Conservation (phyloP, 495 filamentous ascomycete genomes). For the Tuber indicum region DNA sequence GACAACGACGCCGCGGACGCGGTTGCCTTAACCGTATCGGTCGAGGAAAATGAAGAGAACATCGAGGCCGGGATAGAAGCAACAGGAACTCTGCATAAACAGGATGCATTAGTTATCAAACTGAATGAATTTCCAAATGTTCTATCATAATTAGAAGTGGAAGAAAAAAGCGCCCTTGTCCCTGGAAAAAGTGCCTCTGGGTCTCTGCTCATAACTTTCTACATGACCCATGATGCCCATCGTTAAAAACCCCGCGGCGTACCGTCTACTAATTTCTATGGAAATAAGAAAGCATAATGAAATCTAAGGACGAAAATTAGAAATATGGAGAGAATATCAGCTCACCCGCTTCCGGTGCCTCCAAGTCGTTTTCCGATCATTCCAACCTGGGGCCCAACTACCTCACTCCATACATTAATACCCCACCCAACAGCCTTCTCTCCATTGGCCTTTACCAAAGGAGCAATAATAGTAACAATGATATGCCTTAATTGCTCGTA, state of each 20-base stretch:
- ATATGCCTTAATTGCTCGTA: constrained; percentile 63
- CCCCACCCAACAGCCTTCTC: constrained; percentile 42
- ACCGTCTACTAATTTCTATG: constrained; percentile 15
- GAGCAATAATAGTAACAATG: constrained; percentile 62
- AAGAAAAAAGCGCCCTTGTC: not conserved
- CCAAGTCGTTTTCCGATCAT: constrained; percentile 87
- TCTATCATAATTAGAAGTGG: not conserved
- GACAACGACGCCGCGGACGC: constrained; percentile 34
- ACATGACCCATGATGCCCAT: not conserved
- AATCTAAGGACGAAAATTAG: constrained; percentile 10
- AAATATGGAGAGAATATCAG: constrained; percentile 27
- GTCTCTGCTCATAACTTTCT: constrained; percentile 8
- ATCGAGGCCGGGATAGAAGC: constrained; percentile 17
- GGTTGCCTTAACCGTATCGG: constrained; percentile 27
- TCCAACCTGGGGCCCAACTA: constrained; percentile 85
- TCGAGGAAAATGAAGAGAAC: constrained; percentile 28
- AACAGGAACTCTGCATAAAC: constrained; percentile 32
- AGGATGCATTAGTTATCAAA: not conserved
- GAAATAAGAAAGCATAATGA: constrained; percentile 11
- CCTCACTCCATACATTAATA: constrained; percentile 39
- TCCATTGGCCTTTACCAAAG: constrained; percentile 50
- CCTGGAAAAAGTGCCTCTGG: constrained; percentile 6
- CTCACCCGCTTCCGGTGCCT: constrained; percentile 38
- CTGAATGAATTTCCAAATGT: not conserved
- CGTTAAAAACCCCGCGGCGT: constrained; percentile 24